phyloP scores from a whole-genome alignment of 768 basidiomycete genomes.

The Amanita muscaria region DNA sequence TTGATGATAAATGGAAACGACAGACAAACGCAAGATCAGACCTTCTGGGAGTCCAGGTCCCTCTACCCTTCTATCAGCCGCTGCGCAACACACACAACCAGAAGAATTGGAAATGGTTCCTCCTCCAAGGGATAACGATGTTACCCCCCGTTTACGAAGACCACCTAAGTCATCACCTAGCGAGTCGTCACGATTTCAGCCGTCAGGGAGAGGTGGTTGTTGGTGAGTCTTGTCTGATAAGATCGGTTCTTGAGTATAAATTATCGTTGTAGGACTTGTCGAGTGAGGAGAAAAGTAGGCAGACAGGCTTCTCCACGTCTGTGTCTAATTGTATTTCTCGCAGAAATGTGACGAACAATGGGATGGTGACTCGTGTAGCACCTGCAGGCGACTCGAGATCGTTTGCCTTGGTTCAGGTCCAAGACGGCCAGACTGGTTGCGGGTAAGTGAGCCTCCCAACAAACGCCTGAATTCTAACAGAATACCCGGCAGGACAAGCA shows the following conservation, averaged over 20 bases:
- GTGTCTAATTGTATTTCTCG: constrained; percentile 8
- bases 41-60: constrained; percentile 36
- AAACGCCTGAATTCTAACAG: background rate
- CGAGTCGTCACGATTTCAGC: constrained; percentile 43
- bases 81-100: constrained; percentile 28
- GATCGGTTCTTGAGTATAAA: constrained; percentile 9
- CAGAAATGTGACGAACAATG: constrained; percentile 89
- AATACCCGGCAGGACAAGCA: constrained; percentile 58
- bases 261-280: constrained; percentile 61
- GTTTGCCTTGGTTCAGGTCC: constrained; percentile 81
- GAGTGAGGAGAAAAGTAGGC: constrained; percentile 70
- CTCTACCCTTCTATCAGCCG: constrained; percentile 34
- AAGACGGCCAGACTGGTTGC: constrained; percentile 84
- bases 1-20: constrained; percentile 5
- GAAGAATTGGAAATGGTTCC: constrained; percentile 22
- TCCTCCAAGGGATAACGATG: constrained; percentile 17
- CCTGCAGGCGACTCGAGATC: constrained; percentile 73
- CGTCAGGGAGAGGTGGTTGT: constrained; percentile 67
- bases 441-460: constrained; percentile 33
- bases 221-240: constrained; percentile 43
- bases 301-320: background rate
- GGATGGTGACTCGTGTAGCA: constrained; percentile 71
- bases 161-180: constrained; percentile 40
- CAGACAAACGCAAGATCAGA: constrained; percentile 21
- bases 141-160: constrained; percentile 26